phyloP scores from a whole-genome alignment of 2,329 filamentous ascomycete genomes.

The Hypoxylon sp. region DNA sequence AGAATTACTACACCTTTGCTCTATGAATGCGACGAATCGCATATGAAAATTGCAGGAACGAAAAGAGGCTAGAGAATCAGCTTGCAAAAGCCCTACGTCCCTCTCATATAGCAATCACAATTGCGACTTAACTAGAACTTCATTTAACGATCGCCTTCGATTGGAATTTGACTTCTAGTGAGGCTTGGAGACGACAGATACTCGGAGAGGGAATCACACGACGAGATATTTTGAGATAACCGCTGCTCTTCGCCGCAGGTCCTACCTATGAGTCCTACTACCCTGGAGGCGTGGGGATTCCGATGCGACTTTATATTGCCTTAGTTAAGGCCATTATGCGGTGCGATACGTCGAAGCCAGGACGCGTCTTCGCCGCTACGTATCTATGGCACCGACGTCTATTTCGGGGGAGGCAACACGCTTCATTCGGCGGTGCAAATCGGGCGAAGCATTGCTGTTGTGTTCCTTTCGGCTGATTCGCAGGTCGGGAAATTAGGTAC shows the following conservation, averaged over 20 bases:
- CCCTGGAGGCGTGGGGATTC: background rate
- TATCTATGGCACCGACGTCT: background rate
- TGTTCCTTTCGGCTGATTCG: background rate
- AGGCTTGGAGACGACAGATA: background rate
- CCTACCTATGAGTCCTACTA: background rate
- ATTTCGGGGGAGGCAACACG: background rate
- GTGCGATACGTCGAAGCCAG: background rate
- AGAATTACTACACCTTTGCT: slow-evolving; percentile 10
- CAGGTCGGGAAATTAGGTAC: background rate
- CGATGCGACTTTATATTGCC: background rate
- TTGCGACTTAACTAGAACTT: background rate
- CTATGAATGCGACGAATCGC: background rate
- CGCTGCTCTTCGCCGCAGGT: background rate
- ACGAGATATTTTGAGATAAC: too few relatives aligned
- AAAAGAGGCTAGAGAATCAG: background rate
- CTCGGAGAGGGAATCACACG: background rate
- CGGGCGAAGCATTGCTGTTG: background rate
- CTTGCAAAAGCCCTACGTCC: background rate
- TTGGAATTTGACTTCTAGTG: background rate
- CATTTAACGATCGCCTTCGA: background rate
- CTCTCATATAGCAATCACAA: background rate
- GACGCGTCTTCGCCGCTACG: background rate
- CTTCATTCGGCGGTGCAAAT: background rate
- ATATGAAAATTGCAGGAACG: background rate
- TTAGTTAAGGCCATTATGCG: background rate